A percentile compares a stretch with the other conserved stretches of the same genome.
phyloP scores from a whole-genome alignment of 352 stramenopile genomes.

The Globisporangium echinulatum region DNA sequence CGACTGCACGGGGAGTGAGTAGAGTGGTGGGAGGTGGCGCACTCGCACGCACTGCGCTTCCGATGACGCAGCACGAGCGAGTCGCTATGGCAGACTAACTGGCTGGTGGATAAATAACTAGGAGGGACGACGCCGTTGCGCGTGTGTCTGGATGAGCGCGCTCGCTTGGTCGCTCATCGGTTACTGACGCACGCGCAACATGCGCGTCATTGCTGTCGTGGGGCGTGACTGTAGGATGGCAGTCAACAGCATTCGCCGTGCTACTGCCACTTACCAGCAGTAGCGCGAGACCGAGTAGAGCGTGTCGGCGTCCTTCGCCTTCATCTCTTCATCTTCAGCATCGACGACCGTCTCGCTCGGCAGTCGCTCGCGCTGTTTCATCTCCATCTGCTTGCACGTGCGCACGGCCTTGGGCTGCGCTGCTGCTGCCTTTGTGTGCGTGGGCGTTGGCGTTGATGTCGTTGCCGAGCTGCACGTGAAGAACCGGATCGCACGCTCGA shows the following conservation, averaged over 20 bases:
- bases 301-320: conserved; percentile 47
- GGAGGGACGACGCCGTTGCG: not conserved
- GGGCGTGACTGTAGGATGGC: not conserved
- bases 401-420: conserved; percentile 18
- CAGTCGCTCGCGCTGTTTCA: conserved; percentile 18
- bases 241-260: not conserved
- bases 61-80: conserved; percentile 17
- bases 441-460: conserved; percentile 33
- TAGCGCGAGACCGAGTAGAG: conserved; percentile 48
- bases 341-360: conserved; percentile 29
- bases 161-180: conserved; percentile 10
- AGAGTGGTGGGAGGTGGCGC: not conserved
- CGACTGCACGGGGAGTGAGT: too few species aligned
- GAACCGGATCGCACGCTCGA: conserved; percentile 80
- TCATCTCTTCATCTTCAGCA: conserved; percentile 45
- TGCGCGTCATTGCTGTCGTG: not conserved
- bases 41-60: conserved; percentile 15
- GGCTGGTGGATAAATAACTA: too few species aligned
- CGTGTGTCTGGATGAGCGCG: conserved; percentile 2
- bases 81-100: not conserved
- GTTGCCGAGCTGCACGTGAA: conserved; percentile 75
- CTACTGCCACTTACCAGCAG: conserved; percentile 34
- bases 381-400: conserved; percentile 21
- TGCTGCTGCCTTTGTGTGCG: not conserved
- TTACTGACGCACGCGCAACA: too few species aligned